Base-by-base conservation (phyloP, 140 eudicot genomes). In the Erigeron philadelphicus region DNA sequence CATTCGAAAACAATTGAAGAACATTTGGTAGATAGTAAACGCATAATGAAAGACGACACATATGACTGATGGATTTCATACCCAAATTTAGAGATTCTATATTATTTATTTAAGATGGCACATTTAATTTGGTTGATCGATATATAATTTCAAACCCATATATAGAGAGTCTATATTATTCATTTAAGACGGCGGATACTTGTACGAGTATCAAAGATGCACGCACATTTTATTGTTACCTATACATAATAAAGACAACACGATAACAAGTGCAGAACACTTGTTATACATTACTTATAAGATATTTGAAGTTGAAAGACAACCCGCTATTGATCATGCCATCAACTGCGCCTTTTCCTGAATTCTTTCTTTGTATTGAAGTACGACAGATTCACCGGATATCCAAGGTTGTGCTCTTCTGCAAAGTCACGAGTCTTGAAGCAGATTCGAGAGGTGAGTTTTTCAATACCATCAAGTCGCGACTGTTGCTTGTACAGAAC, bases 341-440 rank as follows among this genome's bases (percentile, higher is more conserved):
- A 31, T 3, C 21, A 19, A 10, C 12, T 19, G 47, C 58, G 47
- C 58, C 23, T 66, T 47, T 15, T 66, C 59, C 15, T 53, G 21
- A 4, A 2, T 40, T 4, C 1, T 66, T 7, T 49, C 72, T 67
- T 25, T 21, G 48, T 25, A 9, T 25, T 47, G 10, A 49, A 67
- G 7, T 48, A 67, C 1, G 60, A 9, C 12, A 67, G 6, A 9
- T 11, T 21, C 3, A 45, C 61, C 7, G 48, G 72, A 19, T 52
- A 15, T 50, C 25, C 72, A 7, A 67, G 72, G 72, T 67, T 67
- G 47, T 67, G 72, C 61, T 1, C n/a, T 42, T n/a, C 13, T 1
- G 48, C 61, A 15, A 67, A 67, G 42, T 10, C 72, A n/a, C 16
- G 15, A 8, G 18, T 44, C 13, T 44, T 17, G 25, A 64, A 64